Evolutionary conservation across 371 early-diverging fungal species (phyloP), one percentile per base, ranked within the genome.

Genomic region (Entomophthora muscae): DNA sequence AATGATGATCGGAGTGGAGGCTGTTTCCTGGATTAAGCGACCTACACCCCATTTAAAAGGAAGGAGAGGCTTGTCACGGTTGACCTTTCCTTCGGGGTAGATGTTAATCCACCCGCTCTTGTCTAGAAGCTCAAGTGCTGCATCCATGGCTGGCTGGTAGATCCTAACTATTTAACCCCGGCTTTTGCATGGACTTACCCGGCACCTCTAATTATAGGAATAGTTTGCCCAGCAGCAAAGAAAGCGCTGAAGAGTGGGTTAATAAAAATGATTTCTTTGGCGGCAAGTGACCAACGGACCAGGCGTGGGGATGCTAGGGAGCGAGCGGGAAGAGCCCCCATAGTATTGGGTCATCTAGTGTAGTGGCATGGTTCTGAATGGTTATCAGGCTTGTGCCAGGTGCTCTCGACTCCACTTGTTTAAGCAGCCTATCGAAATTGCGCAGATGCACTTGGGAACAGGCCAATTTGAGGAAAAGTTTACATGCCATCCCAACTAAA

Each of bases 41-140:
- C 85, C 88, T 3, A 93, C 77, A 3, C 93, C 93, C 93, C 93
- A 93, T 66, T 86, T 85, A 70, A 90, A 89, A 28, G 84, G 82
- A 64, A 87, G 70, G 70, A 89, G 70, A 28, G 74, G 67, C 1
- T 68, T 70, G 5, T 73, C 72, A 68, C 88, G 89, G 67, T 86
- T 83, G 57, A 90, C 82, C 64, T 76, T 79, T 12, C 81, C 88
- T 65, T 93, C 93, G 1, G 93, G 89, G 65, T 88, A 93, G 30
- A 93, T 78, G 63, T 91, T 92, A 53, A 91, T 80, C 87, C 87
- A 86, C 52, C 71, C 69, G 55, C 79, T 80, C 26, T 74, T 67
- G 63, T 75, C 73, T 30, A 87, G 74, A 57, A 74, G 66, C 13
- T 76, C 72, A 42, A 91, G 72, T 0, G 88, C 88, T 66, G 76